Conservation (phyloP, 1,139 yeast species). For the Sugiyamaella xylanicola region DNA sequence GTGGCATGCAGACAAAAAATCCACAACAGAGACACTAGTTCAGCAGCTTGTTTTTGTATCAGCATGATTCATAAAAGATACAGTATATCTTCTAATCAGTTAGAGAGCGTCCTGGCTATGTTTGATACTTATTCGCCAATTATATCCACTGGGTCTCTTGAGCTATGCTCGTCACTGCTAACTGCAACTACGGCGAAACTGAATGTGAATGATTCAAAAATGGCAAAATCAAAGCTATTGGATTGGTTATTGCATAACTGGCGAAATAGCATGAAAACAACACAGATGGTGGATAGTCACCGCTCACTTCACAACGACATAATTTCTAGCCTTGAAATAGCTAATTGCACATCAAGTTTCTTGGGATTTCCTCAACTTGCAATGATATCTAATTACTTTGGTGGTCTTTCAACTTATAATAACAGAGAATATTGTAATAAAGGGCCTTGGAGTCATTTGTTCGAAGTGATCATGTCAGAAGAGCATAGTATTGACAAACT, state of each 20-base stretch:
- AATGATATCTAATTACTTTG: not conserved
- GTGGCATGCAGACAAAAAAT: slow-evolving; percentile 21
- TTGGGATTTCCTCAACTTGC: not conserved
- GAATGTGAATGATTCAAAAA: slow-evolving; percentile 8
- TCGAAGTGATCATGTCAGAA: not conserved
- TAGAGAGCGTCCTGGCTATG: slow-evolving; percentile 7
- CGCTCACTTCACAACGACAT: not conserved
- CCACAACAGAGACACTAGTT: slow-evolving; percentile 19
- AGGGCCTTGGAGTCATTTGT: slow-evolving; percentile 7
- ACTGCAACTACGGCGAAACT: not conserved
- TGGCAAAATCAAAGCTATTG: slow-evolving; percentile 15
- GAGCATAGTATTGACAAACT: not conserved
- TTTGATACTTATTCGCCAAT: slow-evolving; percentile 23
- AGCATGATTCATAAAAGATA: slow-evolving; percentile 2
- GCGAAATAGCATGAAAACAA: slow-evolving; percentile 7
- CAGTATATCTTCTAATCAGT: not conserved
- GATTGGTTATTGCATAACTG: slow-evolving; percentile 21
- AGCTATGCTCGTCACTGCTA: slow-evolving; percentile 18
- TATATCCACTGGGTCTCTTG: slow-evolving; percentile 18
- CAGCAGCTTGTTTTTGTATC: slow-evolving; percentile 27
- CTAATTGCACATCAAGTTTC: slow-evolving; percentile 3
- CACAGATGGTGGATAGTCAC: not conserved
- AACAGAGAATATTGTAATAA: not conserved
- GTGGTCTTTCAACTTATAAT: slow-evolving; percentile 7
- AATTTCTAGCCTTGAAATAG: slow-evolving; percentile 4